Evolutionary conservation across 2,329 filamentous ascomycete genomes (phyloP), one percentile per base, ranked within the genome.

Genomic region (Colletotrichum trifolii): DNA sequence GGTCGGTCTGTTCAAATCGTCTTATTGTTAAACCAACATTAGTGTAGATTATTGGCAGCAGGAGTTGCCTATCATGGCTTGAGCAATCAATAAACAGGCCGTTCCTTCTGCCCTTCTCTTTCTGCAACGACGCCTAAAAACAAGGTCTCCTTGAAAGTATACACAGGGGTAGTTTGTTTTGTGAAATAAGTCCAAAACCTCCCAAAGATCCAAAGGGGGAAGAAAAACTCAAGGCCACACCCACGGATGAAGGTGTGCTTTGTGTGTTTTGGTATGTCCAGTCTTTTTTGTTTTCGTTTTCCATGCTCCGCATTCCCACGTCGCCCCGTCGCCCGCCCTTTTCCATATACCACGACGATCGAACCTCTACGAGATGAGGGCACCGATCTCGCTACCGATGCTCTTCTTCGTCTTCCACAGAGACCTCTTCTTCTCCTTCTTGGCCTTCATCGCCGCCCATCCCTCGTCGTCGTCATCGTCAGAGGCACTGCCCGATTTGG

Each of bases 371-470:
- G 69, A 78, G 70, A 85, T 83, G 68, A 85, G 76, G 25, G 82
- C 77, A 43, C 82, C 80, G 50, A 87, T 76, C 39, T 84, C 83
- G 57, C 76, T 79, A 39, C 80, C 79, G 17, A 82, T 72, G 47
- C 75, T 79, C 77, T 89, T 90, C 78, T 89, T 91, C 47, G 80
- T 81, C 74, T 82, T 85, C 89, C 89, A 91, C 40, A 85, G 69
- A n/a, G 85, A 86, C 72, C 84, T 85, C 79, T 90, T 91, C 80
- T 89, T 86, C 62, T 90, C 87, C 63, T 87, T 82, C 79, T 90
- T 90, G 60, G 87, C 87, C 72, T 87, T 88, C 87, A 91, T 90
- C 36, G 88, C 87, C 67, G 86, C 88, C 89, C 89, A 91, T 13
- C 87, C 89, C 71, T 89, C 82, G 57, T 91, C 89, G 15, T 91